These are phyloP conservation scores for Tylopilus sp. DNA, from an alignment of 1,284 basidiomycete species.

Conservation along the genomic window DNA sequence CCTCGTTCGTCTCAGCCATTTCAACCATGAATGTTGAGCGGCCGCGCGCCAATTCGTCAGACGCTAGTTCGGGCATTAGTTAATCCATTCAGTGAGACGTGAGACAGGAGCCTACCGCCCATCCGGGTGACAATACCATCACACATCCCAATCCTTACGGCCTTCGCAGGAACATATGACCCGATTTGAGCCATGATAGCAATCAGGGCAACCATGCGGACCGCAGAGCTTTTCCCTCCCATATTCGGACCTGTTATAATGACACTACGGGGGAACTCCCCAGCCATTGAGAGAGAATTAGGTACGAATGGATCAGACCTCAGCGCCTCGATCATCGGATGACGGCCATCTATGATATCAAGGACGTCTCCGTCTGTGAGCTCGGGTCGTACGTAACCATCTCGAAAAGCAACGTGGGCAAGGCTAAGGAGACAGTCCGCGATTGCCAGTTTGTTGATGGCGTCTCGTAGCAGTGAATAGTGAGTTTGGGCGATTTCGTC, in stretches of 20 bases:
- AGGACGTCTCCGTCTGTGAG: conserved; percentile 57
- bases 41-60: conserved; percentile 79
- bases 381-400: conserved; percentile 67
- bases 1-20: conserved; percentile 89
- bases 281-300: conserved; percentile 59
- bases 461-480: conserved; percentile 67
- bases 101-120: conserved; percentile 52
- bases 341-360: conserved; percentile 68
- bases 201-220: conserved; percentile 71
- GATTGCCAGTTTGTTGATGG: conserved; percentile 72
- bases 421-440: conserved; percentile 77
- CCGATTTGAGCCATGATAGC: conserved; percentile 67
- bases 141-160: conserved; percentile 68
- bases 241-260: conserved; percentile 83
- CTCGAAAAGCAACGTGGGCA: conserved; percentile 64
- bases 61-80: conserved; percentile 46
- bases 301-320: conserved; percentile 77
- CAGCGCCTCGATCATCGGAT: conserved; percentile 79
- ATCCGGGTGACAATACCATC: conserved; percentile 85
- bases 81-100: not conserved
- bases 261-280: conserved; percentile 52
- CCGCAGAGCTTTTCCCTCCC: conserved; percentile 76
- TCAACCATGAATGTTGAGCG: conserved; percentile 96
- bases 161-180: conserved; percentile 71
- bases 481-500: conserved; percentile 59